Base-by-base conservation (phyloP, 2,329 filamentous ascomycete species). In the Phoma sp. region DNA sequence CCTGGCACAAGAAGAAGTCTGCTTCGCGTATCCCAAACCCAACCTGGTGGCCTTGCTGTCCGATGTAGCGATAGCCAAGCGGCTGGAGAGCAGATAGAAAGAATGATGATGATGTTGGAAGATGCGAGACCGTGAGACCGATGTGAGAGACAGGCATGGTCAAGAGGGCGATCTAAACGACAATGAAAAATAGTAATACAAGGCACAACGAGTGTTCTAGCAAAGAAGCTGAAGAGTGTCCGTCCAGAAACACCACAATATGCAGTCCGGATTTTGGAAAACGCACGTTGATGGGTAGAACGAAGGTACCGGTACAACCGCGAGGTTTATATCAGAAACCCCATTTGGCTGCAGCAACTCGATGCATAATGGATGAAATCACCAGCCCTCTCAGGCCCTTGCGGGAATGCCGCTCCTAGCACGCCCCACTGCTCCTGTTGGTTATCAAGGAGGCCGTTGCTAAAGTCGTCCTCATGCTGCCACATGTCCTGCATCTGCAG, bases 61-160 rank as follows among this genome's bases (percentile, higher is more conserved):
- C 84, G 58, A 91, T 82, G 71, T 87, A 96, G 56, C 83, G 83
- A 57, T 96, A 87, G 30, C 90, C 90, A 18, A 96, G 82, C 3
- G 91, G 89, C 64, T 93, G 90, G 7, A 91, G 82, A 60, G 92
- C 83, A 58, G 89, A 84, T 18, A 92, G 84, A 76, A 92, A 96
- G 79, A 96, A 96, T 7, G 91, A 95, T 42, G 89, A 86, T 3
- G 92, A 90, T 29, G 87, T 86, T 48, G 91, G 85, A 47, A 96
- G 85, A 74, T 93, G 87, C 56, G 87, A 87, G 69, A 96, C 92
- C 30, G 84, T 86, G 57, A 88, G 78, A 56, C 84, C 85, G 56
- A 87, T 80, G 68, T 86, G 84, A 36, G 84, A 84, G 63, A 86
- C 76, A 52, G 85, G 84, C 85, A 88, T 88, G 15, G 45, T 39